Evolutionary conservation across 768 basidiomycete genomes (phyloP).

Genomic region (Suillus fuscotomentosus): DNA sequence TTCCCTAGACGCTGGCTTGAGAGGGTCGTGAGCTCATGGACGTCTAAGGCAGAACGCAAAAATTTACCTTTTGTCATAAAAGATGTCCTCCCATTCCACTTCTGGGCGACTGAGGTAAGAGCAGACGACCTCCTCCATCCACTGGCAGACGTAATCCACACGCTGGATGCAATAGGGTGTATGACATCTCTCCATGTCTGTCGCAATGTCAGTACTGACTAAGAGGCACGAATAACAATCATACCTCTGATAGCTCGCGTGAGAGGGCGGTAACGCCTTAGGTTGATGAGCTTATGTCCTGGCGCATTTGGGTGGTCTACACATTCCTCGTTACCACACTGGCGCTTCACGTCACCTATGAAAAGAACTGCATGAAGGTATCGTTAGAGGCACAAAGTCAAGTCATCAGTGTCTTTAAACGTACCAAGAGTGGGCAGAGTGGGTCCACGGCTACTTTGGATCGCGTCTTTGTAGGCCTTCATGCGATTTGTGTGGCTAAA

Average conservation of each 20-base stretch:
- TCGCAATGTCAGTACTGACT: slow-evolving; percentile 1
- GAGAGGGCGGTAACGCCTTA: slow-evolving; percentile 37
- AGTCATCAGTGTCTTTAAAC: neutral
- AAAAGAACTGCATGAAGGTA: slow-evolving; percentile 24
- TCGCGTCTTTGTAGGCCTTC: slow-evolving; percentile 28
- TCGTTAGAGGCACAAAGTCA: slow-evolving; percentile 6
- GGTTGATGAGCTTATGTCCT: slow-evolving; percentile 33
- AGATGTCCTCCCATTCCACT: slow-evolving; percentile 24
- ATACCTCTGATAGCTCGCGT: slow-evolving; percentile 42
- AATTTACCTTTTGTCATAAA: slow-evolving; percentile 29
- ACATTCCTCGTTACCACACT: slow-evolving; percentile 29
- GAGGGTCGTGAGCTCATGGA: neutral
- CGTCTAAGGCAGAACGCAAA: neutral
- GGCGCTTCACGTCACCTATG: slow-evolving; percentile 30
- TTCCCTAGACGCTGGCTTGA: neutral
- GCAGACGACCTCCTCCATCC: slow-evolving; percentile 37
- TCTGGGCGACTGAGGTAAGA: slow-evolving; percentile 26
- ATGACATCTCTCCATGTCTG: slow-evolving; percentile 49
- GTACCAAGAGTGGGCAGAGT: slow-evolving; percentile 20
- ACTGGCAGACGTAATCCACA: slow-evolving; percentile 35
- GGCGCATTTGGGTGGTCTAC: slow-evolving; percentile 25
- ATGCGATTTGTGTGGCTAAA: slow-evolving; percentile 21
- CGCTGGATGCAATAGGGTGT: slow-evolving; percentile 39
- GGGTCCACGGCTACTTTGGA: slow-evolving; percentile 27
- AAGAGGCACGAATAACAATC: neutral